Percentiles rank a stretch among this genome's conserved stretches.
These are phyloP conservation scores for Fagopyrum esculentum DNA, from an alignment of 148 eudicot genomes.

Conservation along the genomic window DNA sequence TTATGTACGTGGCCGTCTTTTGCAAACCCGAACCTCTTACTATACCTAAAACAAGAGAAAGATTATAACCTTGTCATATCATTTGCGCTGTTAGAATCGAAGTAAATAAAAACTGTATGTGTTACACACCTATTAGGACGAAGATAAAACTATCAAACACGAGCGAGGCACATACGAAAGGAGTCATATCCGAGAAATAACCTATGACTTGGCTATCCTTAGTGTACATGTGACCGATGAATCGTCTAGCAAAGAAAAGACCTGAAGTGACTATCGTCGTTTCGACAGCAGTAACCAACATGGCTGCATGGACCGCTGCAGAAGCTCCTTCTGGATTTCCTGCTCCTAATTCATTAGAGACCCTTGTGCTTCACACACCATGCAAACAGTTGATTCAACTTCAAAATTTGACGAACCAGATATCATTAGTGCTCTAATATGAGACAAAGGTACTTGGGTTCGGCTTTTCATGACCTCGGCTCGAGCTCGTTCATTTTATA, in stretches of 20 bases:
- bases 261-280: too few relatives aligned
- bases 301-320: not conserved
- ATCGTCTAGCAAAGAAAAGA: not conserved
- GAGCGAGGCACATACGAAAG: not conserved
- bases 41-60: conserved; percentile 24
- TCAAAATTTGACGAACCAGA: too few relatives aligned
- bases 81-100: not conserved
- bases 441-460: too few relatives aligned
- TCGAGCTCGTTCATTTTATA: too few relatives aligned
- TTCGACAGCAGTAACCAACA: not conserved
- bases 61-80: not conserved
- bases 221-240: not conserved
- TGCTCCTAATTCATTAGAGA: not conserved
- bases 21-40: conserved; percentile 71
- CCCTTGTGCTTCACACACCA: conserved; percentile 1
- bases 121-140: not conserved
- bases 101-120: not conserved
- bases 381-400: too few relatives aligned
- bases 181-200: not conserved
- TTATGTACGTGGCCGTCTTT: conserved; percentile 49
- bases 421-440: too few relatives aligned
- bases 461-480: too few relatives aligned
- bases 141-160: not conserved
- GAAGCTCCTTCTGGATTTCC: not conserved
- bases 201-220: not conserved